Evolutionary conservation across 495 filamentous ascomycete genomes (phyloP), one percentile per base, ranked within the genome.

Genomic region (Delitschia confertaspora): DNA sequence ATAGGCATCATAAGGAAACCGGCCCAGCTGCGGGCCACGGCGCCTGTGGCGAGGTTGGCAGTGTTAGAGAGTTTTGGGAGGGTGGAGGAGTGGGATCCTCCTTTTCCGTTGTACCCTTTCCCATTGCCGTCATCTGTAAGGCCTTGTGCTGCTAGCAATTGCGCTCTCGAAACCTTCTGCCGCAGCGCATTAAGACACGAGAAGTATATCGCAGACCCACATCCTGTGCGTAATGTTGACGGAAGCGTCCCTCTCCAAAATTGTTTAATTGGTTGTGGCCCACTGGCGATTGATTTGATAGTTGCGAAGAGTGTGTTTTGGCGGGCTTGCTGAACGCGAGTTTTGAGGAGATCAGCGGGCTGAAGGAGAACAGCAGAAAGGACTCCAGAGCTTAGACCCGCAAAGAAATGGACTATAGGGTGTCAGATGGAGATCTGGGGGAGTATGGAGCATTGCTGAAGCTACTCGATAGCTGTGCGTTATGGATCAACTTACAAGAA

Each of bases 291-390:
- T 16, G 77, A 66, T 58, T 78, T 78, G 56, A 95, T 60, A 9
- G 83, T 83, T 21, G 69, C 65, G 54, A 78, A 62, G 40, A 95
- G 75, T 10, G 86, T 79, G 45, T 70, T 72, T 43, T 69, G 67
- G 62, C 37, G 46, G 3, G 75, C 73, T 61, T 91, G 85, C 57
- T 99, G 91, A 42, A 96, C 76, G 33, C 93, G 86, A 26, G 82
- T 98, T 68, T 98, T 98, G 63, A 98, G 80, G 16, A 96, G 83
- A 64, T 96, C 91, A 59, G 88, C 85, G 20, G 91, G 91, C 66
- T 98, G 91, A 38, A 98, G 80, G 53, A 95, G 78, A 45, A 88
- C 77, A 45, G 91, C 85, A 30, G 87, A 85, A 48, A 83, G 73
- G 37, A 93, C 72, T 58, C 91, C 91, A 0, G 88, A 93, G 56